Evolutionary conservation across 192 early-diverging fungal genomes (phyloP).

Genomic region (Geranomyces variabilis): DNA sequence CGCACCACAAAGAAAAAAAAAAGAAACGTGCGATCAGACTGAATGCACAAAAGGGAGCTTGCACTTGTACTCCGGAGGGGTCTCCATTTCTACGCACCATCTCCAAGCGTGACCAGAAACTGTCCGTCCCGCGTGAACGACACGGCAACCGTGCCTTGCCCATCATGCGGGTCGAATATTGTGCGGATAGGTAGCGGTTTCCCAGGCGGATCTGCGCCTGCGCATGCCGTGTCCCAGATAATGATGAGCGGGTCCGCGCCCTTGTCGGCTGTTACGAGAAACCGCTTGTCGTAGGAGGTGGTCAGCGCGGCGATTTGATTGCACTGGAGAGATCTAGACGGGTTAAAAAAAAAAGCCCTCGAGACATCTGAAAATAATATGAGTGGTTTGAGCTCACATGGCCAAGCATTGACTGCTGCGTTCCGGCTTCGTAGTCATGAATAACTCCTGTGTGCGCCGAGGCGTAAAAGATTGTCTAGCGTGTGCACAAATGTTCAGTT

Average conservation of each 20-base stretch:
- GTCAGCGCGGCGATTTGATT: conserved; percentile 51
- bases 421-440: conserved; percentile 47
- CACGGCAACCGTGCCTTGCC: conserved; percentile 45
- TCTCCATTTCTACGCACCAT: conserved; percentile 47
- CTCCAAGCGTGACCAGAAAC: conserved; percentile 59
- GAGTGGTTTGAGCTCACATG: conserved; percentile 45
- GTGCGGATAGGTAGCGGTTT: conserved; percentile 60
- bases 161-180: conserved; percentile 57
- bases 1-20: not conserved
- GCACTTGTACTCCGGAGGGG: too few relatives aligned
- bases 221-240: conserved; percentile 56
- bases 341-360: not conserved
- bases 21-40: not conserved
- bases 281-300: conserved; percentile 47
- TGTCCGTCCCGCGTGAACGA: conserved; percentile 53
- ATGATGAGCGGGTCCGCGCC: conserved; percentile 55
- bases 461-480: conserved; percentile 55
- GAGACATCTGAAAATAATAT: not conserved
- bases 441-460: conserved; percentile 59
- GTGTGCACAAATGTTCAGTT: not conserved
- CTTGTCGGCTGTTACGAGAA: conserved; percentile 58
- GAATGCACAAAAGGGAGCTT: too few relatives aligned
- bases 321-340: conserved; percentile 32
- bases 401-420: conserved; percentile 58
- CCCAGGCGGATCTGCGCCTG: conserved; percentile 3